phyloP scores from a whole-genome alignment of 305 asterid genomes.

The Fraxinus platypoda region DNA sequence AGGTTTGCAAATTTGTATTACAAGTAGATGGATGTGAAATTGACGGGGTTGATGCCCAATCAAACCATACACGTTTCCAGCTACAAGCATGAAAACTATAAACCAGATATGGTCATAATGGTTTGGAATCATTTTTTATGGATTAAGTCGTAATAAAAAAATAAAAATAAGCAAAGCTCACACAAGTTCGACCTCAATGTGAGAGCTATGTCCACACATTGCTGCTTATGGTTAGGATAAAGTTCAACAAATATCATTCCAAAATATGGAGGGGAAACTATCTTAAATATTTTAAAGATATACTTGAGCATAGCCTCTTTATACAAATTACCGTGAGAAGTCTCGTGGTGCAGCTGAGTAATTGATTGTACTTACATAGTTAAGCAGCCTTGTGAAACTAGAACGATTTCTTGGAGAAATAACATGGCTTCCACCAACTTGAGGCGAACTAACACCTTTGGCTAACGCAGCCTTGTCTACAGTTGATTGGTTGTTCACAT shows the following conservation, averaged over 20 bases:
- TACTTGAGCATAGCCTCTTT: not conserved
- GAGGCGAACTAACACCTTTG: slow-evolving; percentile 48
- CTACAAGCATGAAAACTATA: not conserved
- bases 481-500: slow-evolving; percentile 71
- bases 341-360: not conserved
- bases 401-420: slow-evolving; percentile 36
- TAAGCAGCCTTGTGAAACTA: slow-evolving; percentile 36
- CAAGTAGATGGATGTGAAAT: slow-evolving; percentile 13
- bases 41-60: not conserved
- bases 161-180: not conserved
- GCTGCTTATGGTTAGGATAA: not conserved
- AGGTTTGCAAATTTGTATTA: not conserved
- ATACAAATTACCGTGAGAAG: not conserved
- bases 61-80: not conserved
- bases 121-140: not conserved
- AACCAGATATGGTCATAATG: not conserved
- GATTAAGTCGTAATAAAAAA: not conserved
- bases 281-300: not conserved
- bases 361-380: slow-evolving; percentile 37
- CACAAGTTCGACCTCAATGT: not conserved
- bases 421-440: slow-evolving; percentile 39
- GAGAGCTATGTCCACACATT: not conserved
- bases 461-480: slow-evolving; percentile 63
- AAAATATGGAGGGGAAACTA: not conserved
- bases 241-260: not conserved